Conservation (phyloP, 2,329 filamentous ascomycete species). For the Fusarium musae region DNA sequence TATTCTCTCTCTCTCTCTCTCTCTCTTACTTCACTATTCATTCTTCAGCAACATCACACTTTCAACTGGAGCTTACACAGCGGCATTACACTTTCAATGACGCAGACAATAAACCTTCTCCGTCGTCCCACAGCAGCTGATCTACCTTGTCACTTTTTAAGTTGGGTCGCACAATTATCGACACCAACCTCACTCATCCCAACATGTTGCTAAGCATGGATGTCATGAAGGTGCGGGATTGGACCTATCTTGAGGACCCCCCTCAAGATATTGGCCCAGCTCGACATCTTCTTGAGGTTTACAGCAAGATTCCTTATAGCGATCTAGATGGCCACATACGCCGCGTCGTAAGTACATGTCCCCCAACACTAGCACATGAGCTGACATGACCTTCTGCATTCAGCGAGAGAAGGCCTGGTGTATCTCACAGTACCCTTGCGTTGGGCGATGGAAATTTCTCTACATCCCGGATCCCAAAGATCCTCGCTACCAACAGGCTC, state of each 20-base stretch:
- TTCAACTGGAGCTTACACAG: slow-evolving; percentile 7
- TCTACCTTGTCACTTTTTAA: neutral
- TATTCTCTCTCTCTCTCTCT: neutral
- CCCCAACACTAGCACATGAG: neutral
- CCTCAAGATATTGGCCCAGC: slow-evolving; percentile 52
- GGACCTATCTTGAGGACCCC: slow-evolving; percentile 52
- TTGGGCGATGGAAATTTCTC: slow-evolving; percentile 63
- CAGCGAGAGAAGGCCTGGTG: slow-evolving; percentile 61
- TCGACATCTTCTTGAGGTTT: slow-evolving; percentile 51
- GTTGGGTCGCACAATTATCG: neutral
- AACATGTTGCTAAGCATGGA: slow-evolving; percentile 45
- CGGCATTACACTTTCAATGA: slow-evolving; percentile 32
- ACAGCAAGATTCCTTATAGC: slow-evolving; percentile 51
- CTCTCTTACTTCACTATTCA: slow-evolving; percentile 7
- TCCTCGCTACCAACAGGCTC: slow-evolving; percentile 55
- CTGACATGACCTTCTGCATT: slow-evolving; percentile 15
- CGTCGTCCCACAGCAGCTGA: slow-evolving; percentile 3
- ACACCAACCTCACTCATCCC: neutral
- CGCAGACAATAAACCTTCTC: slow-evolving; percentile 7
- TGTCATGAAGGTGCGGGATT: slow-evolving; percentile 53
- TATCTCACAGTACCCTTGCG: slow-evolving; percentile 56
- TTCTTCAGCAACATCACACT: neutral
- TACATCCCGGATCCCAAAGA: slow-evolving; percentile 55
- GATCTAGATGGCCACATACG: slow-evolving; percentile 52
- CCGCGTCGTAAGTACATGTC: slow-evolving; percentile 47